Percentiles rank a stretch among this genome's conserved stretches.
phyloP scores from a whole-genome alignment of 75 land plant species.

The Larix kaempferi region DNA sequence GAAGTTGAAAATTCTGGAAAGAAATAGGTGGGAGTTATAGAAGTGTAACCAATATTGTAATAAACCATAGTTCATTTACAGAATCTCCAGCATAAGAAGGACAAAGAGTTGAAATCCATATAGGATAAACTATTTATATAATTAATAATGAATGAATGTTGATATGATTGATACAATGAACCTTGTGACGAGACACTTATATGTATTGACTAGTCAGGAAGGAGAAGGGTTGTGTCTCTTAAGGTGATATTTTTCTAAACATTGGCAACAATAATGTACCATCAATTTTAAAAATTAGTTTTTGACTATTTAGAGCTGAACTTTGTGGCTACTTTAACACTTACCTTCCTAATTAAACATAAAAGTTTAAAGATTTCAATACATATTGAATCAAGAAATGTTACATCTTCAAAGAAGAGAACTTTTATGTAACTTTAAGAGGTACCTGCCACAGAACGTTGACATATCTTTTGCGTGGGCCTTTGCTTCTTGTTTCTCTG shows the following conservation, averaged over 20 bases:
- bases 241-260: not conserved
- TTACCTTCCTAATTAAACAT: not conserved
- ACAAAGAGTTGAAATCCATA: too few relatives aligned
- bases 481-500: conserved; percentile 66
- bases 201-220: too few relatives aligned
- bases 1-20: too few relatives aligned
- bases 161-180: too few relatives aligned
- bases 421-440: not conserved
- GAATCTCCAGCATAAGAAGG: too few relatives aligned
- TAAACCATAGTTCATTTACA: too few relatives aligned
- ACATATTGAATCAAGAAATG: not conserved
- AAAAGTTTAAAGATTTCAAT: not conserved
- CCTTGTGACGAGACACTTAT: too few relatives aligned
- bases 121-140: too few relatives aligned
- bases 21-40: too few relatives aligned
- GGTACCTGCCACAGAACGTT: conserved; percentile 70
- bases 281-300: not conserved
- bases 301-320: not conserved
- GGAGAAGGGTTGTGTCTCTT: too few relatives aligned
- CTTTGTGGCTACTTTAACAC: not conserved
- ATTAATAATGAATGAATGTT: too few relatives aligned
- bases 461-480: conserved; percentile 72
- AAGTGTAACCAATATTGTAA: too few relatives aligned
- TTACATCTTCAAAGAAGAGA: not conserved
- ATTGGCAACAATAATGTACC: not conserved